Evolutionary conservation across 192 early-diverging fungal genomes (phyloP), one percentile per base, ranked within the genome.

Genomic region (Chytriomyces sp.): DNA sequence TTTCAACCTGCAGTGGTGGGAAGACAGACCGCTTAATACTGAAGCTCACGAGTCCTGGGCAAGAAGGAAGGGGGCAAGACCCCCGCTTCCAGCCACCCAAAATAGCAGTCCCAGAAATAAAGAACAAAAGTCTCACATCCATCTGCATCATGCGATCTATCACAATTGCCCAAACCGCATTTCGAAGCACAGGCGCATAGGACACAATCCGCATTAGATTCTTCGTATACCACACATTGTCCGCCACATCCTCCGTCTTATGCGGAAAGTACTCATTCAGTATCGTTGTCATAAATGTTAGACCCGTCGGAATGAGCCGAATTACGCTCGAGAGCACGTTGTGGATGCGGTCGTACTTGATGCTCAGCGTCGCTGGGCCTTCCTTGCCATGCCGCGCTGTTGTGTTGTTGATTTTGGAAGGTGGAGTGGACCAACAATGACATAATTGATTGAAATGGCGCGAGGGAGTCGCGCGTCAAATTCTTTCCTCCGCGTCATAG

Each of bases 71-170:
- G n/a, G n/a, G n/a, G n/a, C n/a, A n/a, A n/a, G n/a, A n/a, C n/a
- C n/a, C n/a, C n/a, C n/a, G n/a, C n/a, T n/a, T n/a, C n/a, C n/a
- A n/a, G n/a, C n/a, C n/a, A n/a, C n/a, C n/a, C n/a, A n/a, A n/a
- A n/a, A n/a, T n/a, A n/a, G n/a, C n/a, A n/a, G n/a, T n/a, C n/a
- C n/a, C n/a, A n/a, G n/a, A n/a, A n/a, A n/a, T n/a, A n/a, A n/a
- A n/a, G n/a, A n/a, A n/a, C n/a, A n/a, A n/a, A n/a, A n/a, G n/a
- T 69, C 73, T 64, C 59, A 92, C 96, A 75, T 99, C 96, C 44
- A 99, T 89, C 62, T 95, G 90, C 5, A 96, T 85, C 5, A 93
- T 82, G n/a, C 88, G 82, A 41, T 97, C 94, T 28, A 99, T 77
- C 2, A 92, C 81, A 22, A 97, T 78, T 25, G 81, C 77, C 28